Evolutionary conservation across 495 filamentous ascomycete genomes (phyloP), one percentile per base, ranked within the genome.

Genomic region (Talaromyces trachyspermus): DNA sequence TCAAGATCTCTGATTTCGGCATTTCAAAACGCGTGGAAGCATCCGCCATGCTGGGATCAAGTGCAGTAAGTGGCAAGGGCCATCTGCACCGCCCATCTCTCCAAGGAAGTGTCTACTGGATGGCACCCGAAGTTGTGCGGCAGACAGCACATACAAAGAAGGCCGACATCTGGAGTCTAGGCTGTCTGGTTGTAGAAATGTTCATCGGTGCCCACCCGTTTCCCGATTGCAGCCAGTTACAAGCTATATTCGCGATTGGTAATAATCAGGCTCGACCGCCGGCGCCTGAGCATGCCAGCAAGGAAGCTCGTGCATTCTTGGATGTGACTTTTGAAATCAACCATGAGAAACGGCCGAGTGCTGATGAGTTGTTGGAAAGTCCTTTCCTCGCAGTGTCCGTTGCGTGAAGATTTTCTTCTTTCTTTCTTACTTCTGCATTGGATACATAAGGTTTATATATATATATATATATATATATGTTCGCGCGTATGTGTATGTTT

Each of bases 1-100:
- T 99, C 72, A 99, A 99, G 67, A 99, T 99, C 46, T 96, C 91
- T 15, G 92, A 99, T 72, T 99, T 99, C 56, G 92, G 92, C 64
- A 97, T 99, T 62, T 94, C 87, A 49, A 99, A 99, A 75, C 95
- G 90, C 52, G 86, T 95, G 22, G 88, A 95, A 64, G 87, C 88
- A 10, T 83, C 84, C 43, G 70, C 76, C 37, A 62, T 81, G 47
- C 72, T 81, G 39, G 72, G 77, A 44, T 66, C 77, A 57, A 74
- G 74, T 38, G 76, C 72, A 24, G 71, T 71, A 54, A 63, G 65
- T 42, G 67, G 63, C 10, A 50, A 59, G 25, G 71, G 84, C 50
- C 84, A 87, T 66, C 78, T 83, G 51, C 80, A 94, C 60, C 83
- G 92, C 10, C 90, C 94, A 2, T 96, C 91, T 1, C 73, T 99